phyloP scores from a whole-genome alignment of 2,329 filamentous ascomycete genomes.

The Camptophora hylomeconis region DNA sequence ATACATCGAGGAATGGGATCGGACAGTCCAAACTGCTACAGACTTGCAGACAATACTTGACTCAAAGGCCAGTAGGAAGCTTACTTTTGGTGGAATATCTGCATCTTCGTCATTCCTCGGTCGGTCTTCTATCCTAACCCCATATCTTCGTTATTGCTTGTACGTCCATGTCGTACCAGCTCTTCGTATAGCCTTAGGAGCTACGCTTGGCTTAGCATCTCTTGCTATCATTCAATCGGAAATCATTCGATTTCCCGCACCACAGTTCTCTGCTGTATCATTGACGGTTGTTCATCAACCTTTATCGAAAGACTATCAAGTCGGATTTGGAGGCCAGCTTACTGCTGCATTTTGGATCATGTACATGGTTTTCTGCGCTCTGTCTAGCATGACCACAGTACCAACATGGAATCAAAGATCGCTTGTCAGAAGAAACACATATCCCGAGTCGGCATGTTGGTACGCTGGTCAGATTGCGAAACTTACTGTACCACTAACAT shows the following conservation, averaged over 20 bases:
- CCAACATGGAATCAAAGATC: constrained; percentile 97
- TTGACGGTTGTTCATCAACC: constrained; percentile 52
- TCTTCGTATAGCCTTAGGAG: constrained; percentile 50
- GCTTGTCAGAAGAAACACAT: constrained; percentile 78
- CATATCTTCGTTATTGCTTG: constrained; percentile 67
- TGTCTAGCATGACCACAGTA: constrained; percentile 78
- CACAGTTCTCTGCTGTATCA: constrained; percentile 58
- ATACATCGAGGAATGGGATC: constrained; percentile 77
- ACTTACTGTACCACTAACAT: constrained; percentile 80
- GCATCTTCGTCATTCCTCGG: constrained; percentile 40
- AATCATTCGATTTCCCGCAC: constrained; percentile 68
- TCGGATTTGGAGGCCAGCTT: constrained; percentile 76
- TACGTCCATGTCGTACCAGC: constrained; percentile 63
- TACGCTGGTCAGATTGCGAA: constrained; percentile 87
- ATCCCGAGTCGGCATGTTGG: constrained; percentile 88
- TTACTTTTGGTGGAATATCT: constrained; percentile 56
- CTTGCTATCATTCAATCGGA: constrained; percentile 86
- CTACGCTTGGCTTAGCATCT: constrained; percentile 60
- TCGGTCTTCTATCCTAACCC: constrained; percentile 61
- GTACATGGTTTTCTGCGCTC: constrained; percentile 88
- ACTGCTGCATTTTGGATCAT: constrained; percentile 79
- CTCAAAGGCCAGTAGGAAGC: constrained; percentile 63
- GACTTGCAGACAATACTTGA: constrained; percentile 73
- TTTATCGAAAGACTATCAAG: constrained; percentile 54
- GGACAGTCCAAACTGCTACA: constrained; percentile 59